Percentiles rank a stretch among this genome's conserved stretches.
phyloP scores from a whole-genome alignment of 305 asterid genomes.

The Solanum chacoense region DNA sequence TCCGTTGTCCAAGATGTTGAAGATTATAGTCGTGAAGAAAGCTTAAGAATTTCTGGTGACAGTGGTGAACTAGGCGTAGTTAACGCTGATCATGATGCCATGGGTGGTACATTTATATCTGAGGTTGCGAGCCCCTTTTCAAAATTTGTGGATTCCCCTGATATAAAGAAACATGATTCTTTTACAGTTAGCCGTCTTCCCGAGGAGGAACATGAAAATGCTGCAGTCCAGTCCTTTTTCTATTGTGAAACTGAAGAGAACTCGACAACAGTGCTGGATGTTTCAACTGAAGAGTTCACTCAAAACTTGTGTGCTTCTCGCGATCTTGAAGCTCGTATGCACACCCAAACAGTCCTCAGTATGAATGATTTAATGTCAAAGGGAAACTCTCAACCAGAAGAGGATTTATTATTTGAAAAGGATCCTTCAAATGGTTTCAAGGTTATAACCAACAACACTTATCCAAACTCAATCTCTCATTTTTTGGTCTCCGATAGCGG shows the following conservation, averaged over 20 bases:
- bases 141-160: constrained; percentile 9
- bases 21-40: constrained; percentile 7
- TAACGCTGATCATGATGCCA: constrained; percentile 8
- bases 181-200: not conserved
- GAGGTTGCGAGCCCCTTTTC: constrained; percentile 17
- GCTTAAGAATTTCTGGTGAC: constrained; percentile 5
- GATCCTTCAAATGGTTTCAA: constrained; percentile 16
- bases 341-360: constrained; percentile 2
- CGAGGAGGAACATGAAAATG: constrained; percentile 8
- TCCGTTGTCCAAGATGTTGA: constrained; percentile 7
- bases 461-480: constrained; percentile 16
- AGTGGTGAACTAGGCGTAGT: not conserved
- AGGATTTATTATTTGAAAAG: not conserved
- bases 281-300: constrained; percentile 4
- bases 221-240: not conserved
- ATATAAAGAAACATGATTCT: constrained; percentile 6
- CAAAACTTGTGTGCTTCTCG: constrained; percentile 4
- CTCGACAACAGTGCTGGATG: constrained; percentile 5
- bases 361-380: constrained; percentile 7
- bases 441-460: constrained; percentile 11
- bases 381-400: constrained; percentile 15
- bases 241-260: constrained; percentile 4
- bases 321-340: constrained; percentile 7
- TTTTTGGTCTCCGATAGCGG: constrained; percentile 17
- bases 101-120: constrained; percentile 1